Evolutionary conservation across 345 rosid species (phyloP), one percentile per base, ranked within the genome.

Genomic region (Eucalyptus brandiana): DNA sequence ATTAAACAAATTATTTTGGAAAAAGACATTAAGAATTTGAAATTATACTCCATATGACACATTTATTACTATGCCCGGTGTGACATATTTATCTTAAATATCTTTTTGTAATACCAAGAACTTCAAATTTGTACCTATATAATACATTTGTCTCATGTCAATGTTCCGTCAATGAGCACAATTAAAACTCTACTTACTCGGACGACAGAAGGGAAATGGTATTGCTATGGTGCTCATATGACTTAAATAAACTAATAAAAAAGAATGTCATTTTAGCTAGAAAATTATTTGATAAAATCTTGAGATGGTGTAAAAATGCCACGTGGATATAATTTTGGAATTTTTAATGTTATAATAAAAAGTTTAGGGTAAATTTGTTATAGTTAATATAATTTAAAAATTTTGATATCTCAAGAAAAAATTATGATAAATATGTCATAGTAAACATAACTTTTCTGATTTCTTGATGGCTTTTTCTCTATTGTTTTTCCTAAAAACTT

Each of bases 171-270:
- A 56, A 56, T 56, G 62, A 56, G 13, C 30, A 10, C 62, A 24
- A 23, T 56, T 56, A 56, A 56, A 56, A 56, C 30, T 26, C 30
- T 24, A 24, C 62, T 56, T 56, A 9, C 30, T 56, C 4, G 4
- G 30, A 56, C 2, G 6, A 24, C 1, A 24, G 0, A 24, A 56
- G 62, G 2, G 6, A 24, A 23, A 5, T 0, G 1, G 1, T 9
- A 11, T 56, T 24, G 62, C 5, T 26, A 23, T 10, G 62, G 2
- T 23, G 62, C 30, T 26, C 62, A 56, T 56, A 56, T 56, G 62
- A 56, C 30, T 56, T 56, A 56, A 56, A 26, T 56, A 4, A 53
- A 53, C 26, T 26, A 53, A 53, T 1, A 53, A 54, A 8, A 2
- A 24, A 24, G 0, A 24, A 24, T 4, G 14, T 56, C 62, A 24